Conservation (phyloP, 176 grass and related monocot species). For the Paspalum notatum region DNA sequence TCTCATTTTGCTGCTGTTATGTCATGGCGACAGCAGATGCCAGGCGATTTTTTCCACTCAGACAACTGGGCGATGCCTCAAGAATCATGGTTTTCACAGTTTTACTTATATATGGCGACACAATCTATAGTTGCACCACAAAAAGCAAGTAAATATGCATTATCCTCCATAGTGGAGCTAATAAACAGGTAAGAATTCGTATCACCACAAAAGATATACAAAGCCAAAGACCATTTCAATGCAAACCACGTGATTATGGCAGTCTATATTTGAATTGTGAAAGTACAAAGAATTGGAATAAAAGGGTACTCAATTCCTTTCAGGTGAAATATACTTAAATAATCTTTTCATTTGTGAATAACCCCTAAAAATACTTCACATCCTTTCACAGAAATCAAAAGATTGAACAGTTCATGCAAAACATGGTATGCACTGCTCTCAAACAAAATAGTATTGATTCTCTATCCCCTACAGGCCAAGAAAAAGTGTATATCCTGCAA, state of each 20-base stretch:
- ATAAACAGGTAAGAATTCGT: background rate
- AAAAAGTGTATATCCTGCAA: background rate
- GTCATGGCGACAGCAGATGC: no score
- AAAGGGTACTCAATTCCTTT: background rate
- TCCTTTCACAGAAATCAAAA: background rate
- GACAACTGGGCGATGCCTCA: no score
- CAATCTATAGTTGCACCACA: background rate
- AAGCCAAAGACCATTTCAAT: background rate
- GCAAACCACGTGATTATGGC: background rate
- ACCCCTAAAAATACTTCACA: background rate
- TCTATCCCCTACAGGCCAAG: background rate
- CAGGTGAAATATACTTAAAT: background rate
- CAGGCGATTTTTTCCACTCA: no score
- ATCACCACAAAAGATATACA: background rate
- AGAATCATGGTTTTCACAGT: background rate
- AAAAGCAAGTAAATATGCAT: background rate
- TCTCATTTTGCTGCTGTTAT: no score
- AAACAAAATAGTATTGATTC: conserved; percentile 6
- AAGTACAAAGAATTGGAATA: conserved; percentile 11
- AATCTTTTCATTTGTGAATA: background rate
- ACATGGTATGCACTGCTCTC: background rate
- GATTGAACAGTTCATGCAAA: background rate
- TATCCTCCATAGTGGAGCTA: background rate
- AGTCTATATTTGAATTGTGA: background rate
- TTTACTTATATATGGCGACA: background rate